Percentiles rank a stretch among this genome's conserved stretches.
Evolutionary conservation across 1,284 basidiomycete genomes (phyloP).

Genomic region (Puccinia hordei): DNA sequence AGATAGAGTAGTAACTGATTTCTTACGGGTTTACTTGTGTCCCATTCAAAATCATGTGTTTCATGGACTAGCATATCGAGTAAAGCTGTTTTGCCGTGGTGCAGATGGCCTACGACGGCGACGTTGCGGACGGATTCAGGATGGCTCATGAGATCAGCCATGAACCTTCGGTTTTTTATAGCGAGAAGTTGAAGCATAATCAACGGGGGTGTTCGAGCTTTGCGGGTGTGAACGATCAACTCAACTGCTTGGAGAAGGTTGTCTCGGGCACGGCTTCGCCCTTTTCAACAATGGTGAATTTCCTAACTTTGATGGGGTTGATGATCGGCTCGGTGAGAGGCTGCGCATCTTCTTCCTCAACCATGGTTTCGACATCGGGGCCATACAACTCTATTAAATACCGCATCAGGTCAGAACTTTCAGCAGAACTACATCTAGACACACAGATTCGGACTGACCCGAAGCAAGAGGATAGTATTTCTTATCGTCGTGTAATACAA

Average conservation of each 20-base stretch:
- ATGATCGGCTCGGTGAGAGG: slow-evolving; percentile 92
- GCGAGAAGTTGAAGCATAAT: neutral
- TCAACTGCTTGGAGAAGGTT: slow-evolving; percentile 88
- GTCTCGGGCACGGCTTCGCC: slow-evolving; percentile 91
- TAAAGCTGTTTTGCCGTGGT: slow-evolving; percentile 95
- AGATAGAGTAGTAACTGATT: slow-evolving; percentile 27
- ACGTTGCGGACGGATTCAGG: slow-evolving; percentile 95
- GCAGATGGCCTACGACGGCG: slow-evolving; percentile 89
- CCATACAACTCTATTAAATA: slow-evolving; percentile 57
- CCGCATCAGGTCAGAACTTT: neutral
- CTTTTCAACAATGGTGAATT: slow-evolving; percentile 70
- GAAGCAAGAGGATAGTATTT: slow-evolving; percentile 59
- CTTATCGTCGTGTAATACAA: slow-evolving; percentile 60
- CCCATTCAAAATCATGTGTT: slow-evolving; percentile 92
- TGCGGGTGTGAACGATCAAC: slow-evolving; percentile 38
- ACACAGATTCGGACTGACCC: slow-evolving; percentile 14
- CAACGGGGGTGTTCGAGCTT: neutral
- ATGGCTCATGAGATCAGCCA: slow-evolving; percentile 86
- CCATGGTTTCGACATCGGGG: slow-evolving; percentile 62
- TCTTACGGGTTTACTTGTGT: slow-evolving; percentile 78
- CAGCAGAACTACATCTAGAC: neutral
- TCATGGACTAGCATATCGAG: slow-evolving; percentile 97
- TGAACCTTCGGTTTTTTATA: slow-evolving; percentile 66
- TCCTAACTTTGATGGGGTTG: slow-evolving; percentile 87
- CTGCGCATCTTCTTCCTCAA: slow-evolving; percentile 97